Conservation (phyloP, 225 moss, liverwort and hornwort species). For the Rhytidiadelphus loreus region DNA sequence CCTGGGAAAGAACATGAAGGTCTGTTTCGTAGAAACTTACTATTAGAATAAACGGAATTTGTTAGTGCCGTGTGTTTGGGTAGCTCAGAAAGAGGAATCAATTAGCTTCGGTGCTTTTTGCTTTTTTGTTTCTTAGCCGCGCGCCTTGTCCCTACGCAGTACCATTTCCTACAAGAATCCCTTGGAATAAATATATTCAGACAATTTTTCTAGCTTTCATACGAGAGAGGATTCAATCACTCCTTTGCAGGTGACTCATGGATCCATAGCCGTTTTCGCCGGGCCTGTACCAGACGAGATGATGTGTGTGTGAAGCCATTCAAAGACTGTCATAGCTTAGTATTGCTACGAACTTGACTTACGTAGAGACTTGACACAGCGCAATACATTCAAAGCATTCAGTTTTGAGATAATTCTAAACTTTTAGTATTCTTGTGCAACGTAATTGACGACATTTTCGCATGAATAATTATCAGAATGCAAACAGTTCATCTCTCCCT, state of each 20-base stretch:
- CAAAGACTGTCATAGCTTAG: neutral
- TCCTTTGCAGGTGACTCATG: neutral
- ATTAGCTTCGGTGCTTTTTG: neutral
- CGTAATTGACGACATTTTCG: neutral
- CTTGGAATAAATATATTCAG: no score
- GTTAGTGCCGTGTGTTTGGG: neutral
- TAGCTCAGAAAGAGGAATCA: neutral
- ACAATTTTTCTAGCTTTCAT: neutral
- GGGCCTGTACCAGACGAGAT: neutral
- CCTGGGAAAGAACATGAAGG: neutral
- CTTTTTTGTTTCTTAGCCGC: neutral
- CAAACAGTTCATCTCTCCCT: neutral
- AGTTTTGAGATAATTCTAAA: neutral
- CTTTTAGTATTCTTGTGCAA: neutral
- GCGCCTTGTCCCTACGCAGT: neutral
- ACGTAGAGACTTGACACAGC: neutral
- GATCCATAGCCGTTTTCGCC: neutral
- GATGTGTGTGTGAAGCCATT: neutral
- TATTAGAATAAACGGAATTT: neutral
- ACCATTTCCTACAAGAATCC: neutral
- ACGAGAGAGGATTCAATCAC: neutral
- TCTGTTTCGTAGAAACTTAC: neutral
- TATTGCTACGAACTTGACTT: neutral
- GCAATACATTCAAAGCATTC: neutral
- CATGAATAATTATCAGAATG: neutral